These are phyloP conservation scores for Phytophthora capsici DNA, from an alignment of 352 stramenopile genomes.

Conservation along the genomic window DNA sequence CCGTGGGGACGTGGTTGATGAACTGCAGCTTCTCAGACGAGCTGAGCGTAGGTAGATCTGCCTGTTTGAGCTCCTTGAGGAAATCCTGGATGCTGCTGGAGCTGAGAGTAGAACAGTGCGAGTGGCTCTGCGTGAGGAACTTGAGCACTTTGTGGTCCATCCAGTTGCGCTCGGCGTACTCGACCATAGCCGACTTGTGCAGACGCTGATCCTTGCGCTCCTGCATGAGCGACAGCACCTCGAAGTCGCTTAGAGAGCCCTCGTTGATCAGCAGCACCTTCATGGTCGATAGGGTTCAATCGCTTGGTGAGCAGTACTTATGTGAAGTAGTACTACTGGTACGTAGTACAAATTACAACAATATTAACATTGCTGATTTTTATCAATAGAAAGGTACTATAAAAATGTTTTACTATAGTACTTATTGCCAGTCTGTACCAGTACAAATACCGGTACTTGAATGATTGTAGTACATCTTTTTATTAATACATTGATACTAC, in stretches of 20 bases:
- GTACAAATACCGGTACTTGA: too few relatives aligned
- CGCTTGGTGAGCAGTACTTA: constrained; percentile 18
- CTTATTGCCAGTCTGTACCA: too few relatives aligned
- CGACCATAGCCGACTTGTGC: constrained; percentile 77
- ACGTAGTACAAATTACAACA: too few relatives aligned
- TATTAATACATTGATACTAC: too few relatives aligned
- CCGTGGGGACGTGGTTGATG: constrained; percentile 83
- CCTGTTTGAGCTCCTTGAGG: constrained; percentile 55
- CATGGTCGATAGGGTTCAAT: constrained; percentile 44
- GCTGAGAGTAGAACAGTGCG: constrained; percentile 59
- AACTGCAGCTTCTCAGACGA: constrained; percentile 85
- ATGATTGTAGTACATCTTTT: too few relatives aligned
- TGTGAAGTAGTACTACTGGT: too few relatives aligned
- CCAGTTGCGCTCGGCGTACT: constrained; percentile 89
- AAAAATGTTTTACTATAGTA: too few relatives aligned
- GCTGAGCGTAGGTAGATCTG: constrained; percentile 54
- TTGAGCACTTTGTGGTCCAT: constrained; percentile 92
- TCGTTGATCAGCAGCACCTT: constrained; percentile 89
- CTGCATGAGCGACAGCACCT: constrained; percentile 84
- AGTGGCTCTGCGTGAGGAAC: constrained; percentile 79
- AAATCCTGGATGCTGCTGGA: constrained; percentile 65
- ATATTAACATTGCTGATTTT: too few relatives aligned
- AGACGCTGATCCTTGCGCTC: constrained; percentile 80
- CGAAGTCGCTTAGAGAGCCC: constrained; percentile 77
- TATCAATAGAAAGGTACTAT: too few relatives aligned